Percentiles rank a stretch among this genome's conserved stretches.
Evolutionary conservation across 441 rosid genomes (phyloP).

Genomic region (Euphorbia neoarborescens): DNA sequence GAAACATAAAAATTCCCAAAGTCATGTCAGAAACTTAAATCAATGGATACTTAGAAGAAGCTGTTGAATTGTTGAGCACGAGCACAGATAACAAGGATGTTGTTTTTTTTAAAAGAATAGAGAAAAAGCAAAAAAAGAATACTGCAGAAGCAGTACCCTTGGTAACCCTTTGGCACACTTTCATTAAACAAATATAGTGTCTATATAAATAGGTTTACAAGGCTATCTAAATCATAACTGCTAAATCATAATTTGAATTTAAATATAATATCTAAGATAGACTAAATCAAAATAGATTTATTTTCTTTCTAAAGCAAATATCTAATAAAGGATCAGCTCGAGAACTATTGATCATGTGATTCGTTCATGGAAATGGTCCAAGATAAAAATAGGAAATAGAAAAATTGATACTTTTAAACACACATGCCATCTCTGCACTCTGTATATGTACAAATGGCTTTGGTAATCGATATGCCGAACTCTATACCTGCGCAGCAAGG

Average conservation of each 20-base stretch:
- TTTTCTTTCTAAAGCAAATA: too few species aligned
- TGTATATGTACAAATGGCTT: conserved; percentile 6
- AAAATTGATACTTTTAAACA: neutral
- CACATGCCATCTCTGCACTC: neutral
- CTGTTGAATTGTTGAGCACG: neutral
- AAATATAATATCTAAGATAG: too few species aligned
- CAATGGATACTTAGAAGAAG: neutral
- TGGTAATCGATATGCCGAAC: neutral
- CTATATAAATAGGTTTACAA: too few species aligned
- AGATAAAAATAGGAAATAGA: neutral
- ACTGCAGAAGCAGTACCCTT: too few species aligned
- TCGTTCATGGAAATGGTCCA: neutral
- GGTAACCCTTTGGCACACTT: too few species aligned
- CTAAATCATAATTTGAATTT: too few species aligned
- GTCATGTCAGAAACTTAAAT: neutral
- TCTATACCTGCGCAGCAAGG: conserved; percentile 24
- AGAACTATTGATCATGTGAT: neutral
- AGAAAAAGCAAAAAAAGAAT: too few species aligned
- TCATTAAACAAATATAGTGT: too few species aligned
- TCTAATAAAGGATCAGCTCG: neutral
- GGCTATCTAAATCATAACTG: too few species aligned
- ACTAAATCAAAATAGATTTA: too few species aligned
- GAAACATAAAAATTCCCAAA: neutral
- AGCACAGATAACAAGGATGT: too few species aligned
- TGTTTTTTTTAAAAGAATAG: too few species aligned